Evolutionary conservation across 306 rosid species (phyloP).

Genomic region (Castanospermum australe): DNA sequence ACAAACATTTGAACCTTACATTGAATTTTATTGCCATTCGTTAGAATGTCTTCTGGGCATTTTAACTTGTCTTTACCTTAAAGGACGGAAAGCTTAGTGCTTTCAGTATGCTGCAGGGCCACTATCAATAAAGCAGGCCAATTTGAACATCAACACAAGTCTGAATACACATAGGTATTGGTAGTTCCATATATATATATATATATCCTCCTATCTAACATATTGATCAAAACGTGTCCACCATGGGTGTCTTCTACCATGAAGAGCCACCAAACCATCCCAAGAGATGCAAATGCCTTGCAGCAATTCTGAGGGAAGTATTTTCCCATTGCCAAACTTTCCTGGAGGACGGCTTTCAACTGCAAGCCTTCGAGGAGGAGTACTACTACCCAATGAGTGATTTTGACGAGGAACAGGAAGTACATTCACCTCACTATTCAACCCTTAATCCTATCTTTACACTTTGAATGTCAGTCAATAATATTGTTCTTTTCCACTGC

Average conservation of each 20-base stretch:
- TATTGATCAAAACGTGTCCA: slow-evolving; percentile 15
- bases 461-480: background rate
- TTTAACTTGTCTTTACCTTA: slow-evolving; percentile 66
- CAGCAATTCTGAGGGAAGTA: slow-evolving; percentile 52
- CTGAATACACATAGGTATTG: slow-evolving; percentile 2
- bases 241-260: slow-evolving; percentile 61
- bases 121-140: slow-evolving; percentile 47
- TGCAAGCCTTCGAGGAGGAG: slow-evolving; percentile 50
- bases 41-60: slow-evolving; percentile 41
- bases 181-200: background rate
- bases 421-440: slow-evolving; percentile 18
- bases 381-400: slow-evolving; percentile 42
- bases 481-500: background rate
- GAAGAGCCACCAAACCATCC: slow-evolving; percentile 58
- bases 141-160: slow-evolving; percentile 26
- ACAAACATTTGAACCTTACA: slow-evolving; percentile 30
- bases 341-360: slow-evolving; percentile 33
- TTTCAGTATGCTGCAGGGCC: slow-evolving; percentile 59
- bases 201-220: slow-evolving; percentile 3
- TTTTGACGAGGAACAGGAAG: slow-evolving; percentile 67
- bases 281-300: slow-evolving; percentile 52
- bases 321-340: slow-evolving; percentile 48
- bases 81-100: slow-evolving; percentile 42
- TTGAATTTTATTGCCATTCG: slow-evolving; percentile 18
- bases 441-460: background rate